Evolutionary conservation across 441 rosid species (phyloP), one percentile per base, ranked within the genome.

Genomic region (Sinapis alba): DNA sequence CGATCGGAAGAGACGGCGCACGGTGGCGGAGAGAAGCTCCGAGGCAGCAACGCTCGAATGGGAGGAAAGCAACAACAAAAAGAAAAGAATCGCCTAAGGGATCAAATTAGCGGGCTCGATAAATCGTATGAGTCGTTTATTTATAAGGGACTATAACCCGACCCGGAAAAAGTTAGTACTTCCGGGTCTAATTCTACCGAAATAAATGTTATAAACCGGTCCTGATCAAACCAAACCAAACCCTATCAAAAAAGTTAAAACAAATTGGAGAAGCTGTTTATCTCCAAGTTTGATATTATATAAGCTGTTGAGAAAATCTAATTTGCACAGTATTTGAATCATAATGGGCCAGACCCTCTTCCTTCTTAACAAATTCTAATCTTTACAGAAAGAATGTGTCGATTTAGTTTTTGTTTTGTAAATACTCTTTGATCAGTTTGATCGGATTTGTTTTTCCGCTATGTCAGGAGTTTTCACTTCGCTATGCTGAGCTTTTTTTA

Each of bases 81-180:
- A 2, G n/a, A n/a, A 30, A 32, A 7, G 2, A 32, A 54, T 54
- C 51, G 72, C 38, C 20, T 43, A 21, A 24, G 60, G 12, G 15
- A 21, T 21, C 5, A 68, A 68, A 36, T 20, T 34, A 54, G 64
- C 72, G 72, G 72, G 53, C 15, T 20, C 59, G 26, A 13, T 0
- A 2, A 15, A 54, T 13, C 50, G 16, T 54, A 23, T n/a, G 24
- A 10, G 15, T 34, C 6, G 1, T 15, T 7, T 51, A 53, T 53
- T 32, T 68, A 53, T 0, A 20, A 12, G 2, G 20, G 5, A 15
- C 57, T 57, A 69, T 16, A 57, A 69, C 54, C 72, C 64, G 65
- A 38, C 41, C 65, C 73, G 64, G 8, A 0, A 3, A 0, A 18
- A 3, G 0, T 28, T 34, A 23, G 4, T 68, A 34, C 3, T 56